Evolutionary conservation across 2,329 filamentous ascomycete species (phyloP).

Genomic region (Trichoderma koningiopsis): DNA sequence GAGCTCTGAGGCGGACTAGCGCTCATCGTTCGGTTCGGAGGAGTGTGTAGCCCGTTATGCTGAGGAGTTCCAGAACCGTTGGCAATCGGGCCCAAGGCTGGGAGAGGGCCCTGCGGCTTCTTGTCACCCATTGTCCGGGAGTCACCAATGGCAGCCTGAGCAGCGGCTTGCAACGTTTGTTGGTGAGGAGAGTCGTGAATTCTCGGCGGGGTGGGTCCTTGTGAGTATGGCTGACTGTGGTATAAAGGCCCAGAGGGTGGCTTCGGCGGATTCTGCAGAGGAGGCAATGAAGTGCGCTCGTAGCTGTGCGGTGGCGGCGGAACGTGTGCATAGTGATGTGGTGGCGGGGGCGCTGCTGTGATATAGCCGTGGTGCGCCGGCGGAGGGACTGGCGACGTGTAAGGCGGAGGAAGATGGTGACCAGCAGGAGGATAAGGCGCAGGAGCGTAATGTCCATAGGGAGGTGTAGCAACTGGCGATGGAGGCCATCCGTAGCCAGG

Average conservation of each 20-base stretch:
- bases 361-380: slow-evolving; percentile 30
- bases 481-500: slow-evolving; percentile 56
- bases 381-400: slow-evolving; percentile 33
- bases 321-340: slow-evolving; percentile 33
- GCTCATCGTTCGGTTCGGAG: slow-evolving; percentile 51
- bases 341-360: slow-evolving; percentile 19
- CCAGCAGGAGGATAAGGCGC: slow-evolving; percentile 41
- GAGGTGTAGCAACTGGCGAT: slow-evolving; percentile 58
- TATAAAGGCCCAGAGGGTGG: slow-evolving; percentile 36
- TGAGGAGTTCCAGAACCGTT: slow-evolving; percentile 34
- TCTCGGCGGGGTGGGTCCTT: slow-evolving; percentile 41
- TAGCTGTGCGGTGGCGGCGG: slow-evolving; percentile 29
- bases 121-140: slow-evolving; percentile 41
- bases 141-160: slow-evolving; percentile 47
- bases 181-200: slow-evolving; percentile 47
- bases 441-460: slow-evolving; percentile 51
- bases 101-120: slow-evolving; percentile 48
- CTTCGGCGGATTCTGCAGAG: slow-evolving; percentile 38
- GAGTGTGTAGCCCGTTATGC: slow-evolving; percentile 42
- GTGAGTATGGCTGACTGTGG: slow-evolving; percentile 38
- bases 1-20: slow-evolving; percentile 51
- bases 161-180: slow-evolving; percentile 49
- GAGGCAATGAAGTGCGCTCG: slow-evolving; percentile 44
- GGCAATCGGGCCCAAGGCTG: slow-evolving; percentile 43
- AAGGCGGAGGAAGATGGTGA: slow-evolving; percentile 37